Evolutionary conservation across 768 basidiomycete species (phyloP).

Genomic region (Daedalea quercina): DNA sequence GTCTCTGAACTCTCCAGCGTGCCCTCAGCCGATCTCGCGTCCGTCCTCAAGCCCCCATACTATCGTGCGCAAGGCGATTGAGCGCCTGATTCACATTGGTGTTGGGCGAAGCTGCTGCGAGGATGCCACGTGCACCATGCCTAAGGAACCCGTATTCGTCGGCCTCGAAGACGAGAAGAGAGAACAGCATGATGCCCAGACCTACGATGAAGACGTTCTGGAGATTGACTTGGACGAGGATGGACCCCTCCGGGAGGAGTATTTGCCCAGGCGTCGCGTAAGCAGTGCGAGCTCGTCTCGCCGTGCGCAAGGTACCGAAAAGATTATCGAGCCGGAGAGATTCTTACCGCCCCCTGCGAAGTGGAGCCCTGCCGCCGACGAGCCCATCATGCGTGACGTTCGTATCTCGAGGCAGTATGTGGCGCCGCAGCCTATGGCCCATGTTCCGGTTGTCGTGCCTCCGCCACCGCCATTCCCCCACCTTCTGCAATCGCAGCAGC

Average conservation of each 20-base stretch:
- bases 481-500: conserved; percentile 25
- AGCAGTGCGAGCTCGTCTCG: conserved; percentile 21
- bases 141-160: conserved; percentile 64
- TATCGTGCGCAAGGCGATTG: conserved; percentile 61
- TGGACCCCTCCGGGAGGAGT: conserved; percentile 76
- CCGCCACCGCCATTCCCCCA: conserved; percentile 28
- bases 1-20: conserved; percentile 50
- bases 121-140: conserved; percentile 17
- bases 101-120: conserved; percentile 16
- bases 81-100: conserved; percentile 57
- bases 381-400: conserved; percentile 57
- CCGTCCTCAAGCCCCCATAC: conserved; percentile 67
- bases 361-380: conserved; percentile 79
- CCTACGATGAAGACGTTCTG: conserved; percentile 34
- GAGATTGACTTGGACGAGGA: conserved; percentile 83
- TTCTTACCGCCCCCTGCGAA: conserved; percentile 65
- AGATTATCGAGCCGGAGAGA: conserved; percentile 21
- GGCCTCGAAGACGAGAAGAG: conserved; percentile 60
- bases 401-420: conserved; percentile 53
- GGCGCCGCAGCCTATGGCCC: conserved; percentile 25
- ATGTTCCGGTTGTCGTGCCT: conserved; percentile 41
- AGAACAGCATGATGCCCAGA: conserved; percentile 41
- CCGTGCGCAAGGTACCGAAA: conserved; percentile 13
- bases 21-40: conserved; percentile 72
- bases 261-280: conserved; percentile 63